Conservation (phyloP, 345 rosid genomes). For the Sonneratia caseolaris region DNA sequence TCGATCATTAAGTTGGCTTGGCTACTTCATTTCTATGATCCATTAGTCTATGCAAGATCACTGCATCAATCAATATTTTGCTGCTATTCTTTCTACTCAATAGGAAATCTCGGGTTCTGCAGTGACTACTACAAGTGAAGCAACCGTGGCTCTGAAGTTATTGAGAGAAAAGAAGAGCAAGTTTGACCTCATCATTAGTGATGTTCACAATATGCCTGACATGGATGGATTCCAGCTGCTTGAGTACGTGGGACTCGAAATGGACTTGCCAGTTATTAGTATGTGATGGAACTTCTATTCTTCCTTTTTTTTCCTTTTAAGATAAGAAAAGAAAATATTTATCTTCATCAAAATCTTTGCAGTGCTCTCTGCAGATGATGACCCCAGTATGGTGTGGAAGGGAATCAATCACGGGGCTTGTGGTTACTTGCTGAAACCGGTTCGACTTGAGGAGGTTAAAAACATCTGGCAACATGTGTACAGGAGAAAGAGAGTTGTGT, state of each 20-base stretch:
- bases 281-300: constrained; percentile 12
- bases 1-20: neutral
- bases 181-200: constrained; percentile 38
- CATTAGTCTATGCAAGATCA: neutral
- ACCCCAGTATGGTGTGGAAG: constrained; percentile 75
- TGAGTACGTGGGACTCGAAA: constrained; percentile 40
- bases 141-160: constrained; percentile 19
- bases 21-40: no score
- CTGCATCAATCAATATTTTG: neutral
- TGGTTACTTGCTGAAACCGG: constrained; percentile 86
- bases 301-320: neutral
- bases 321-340: neutral
- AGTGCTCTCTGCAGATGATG: constrained; percentile 89
- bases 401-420: constrained; percentile 94
- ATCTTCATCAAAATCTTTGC: constrained; percentile 8
- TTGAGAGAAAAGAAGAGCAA: constrained; percentile 29
- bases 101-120: constrained; percentile 2
- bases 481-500: constrained; percentile 42
- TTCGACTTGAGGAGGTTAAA: constrained; percentile 76
- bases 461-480: constrained; percentile 97
- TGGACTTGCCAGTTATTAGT: constrained; percentile 53
- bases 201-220: constrained; percentile 42
- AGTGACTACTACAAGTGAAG: constrained; percentile 34
- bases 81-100: neutral
- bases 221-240: constrained; percentile 50